phyloP scores from a whole-genome alignment of 2,329 filamentous ascomycete species.

The Aspergillus fumigatus region DNA sequence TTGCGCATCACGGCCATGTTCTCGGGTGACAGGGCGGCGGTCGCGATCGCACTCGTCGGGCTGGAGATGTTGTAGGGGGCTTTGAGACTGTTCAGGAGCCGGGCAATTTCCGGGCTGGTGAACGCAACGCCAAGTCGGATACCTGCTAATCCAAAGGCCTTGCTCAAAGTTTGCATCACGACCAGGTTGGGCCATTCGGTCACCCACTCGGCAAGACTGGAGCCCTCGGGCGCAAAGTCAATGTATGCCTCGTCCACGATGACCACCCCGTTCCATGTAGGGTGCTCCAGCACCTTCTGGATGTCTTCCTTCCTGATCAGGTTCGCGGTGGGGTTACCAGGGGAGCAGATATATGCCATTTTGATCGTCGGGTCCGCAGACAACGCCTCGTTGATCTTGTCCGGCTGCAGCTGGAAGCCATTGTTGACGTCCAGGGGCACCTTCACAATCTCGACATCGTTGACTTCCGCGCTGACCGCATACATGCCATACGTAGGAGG shows the following conservation, averaged over 20 bases:
- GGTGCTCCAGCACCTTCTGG: slow-evolving; percentile 69
- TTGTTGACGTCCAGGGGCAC: slow-evolving; percentile 74
- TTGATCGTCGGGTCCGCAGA: slow-evolving; percentile 67
- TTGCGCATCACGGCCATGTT: slow-evolving; percentile 69
- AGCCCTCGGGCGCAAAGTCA: slow-evolving; percentile 76
- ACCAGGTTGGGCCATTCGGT: slow-evolving; percentile 90
- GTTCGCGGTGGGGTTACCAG: slow-evolving; percentile 87
- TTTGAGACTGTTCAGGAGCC: slow-evolving; percentile 84
- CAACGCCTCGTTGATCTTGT: slow-evolving; percentile 63
- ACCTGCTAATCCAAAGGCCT: slow-evolving; percentile 92
- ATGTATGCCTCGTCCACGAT: slow-evolving; percentile 95
- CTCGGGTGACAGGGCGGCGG: slow-evolving; percentile 60
- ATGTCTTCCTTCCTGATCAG: slow-evolving; percentile 73
- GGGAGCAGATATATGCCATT: slow-evolving; percentile 86
- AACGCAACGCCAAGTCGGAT: slow-evolving; percentile 89
- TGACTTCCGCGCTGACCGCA: slow-evolving; percentile 85
- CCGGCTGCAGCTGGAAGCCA: slow-evolving; percentile 68
- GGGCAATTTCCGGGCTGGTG: slow-evolving; percentile 67
- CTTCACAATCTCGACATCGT: slow-evolving; percentile 81
- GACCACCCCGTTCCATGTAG: slow-evolving; percentile 91
- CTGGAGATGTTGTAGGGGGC: slow-evolving; percentile 94
- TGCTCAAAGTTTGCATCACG: slow-evolving; percentile 97
- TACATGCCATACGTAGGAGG: slow-evolving; percentile 99
- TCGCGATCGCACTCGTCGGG: slow-evolving; percentile 77
- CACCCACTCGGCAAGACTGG: slow-evolving; percentile 87